Evolutionary conservation across 306 rosid species (phyloP), one percentile per base, ranked within the genome.

Genomic region (Castanopsis chinensis): DNA sequence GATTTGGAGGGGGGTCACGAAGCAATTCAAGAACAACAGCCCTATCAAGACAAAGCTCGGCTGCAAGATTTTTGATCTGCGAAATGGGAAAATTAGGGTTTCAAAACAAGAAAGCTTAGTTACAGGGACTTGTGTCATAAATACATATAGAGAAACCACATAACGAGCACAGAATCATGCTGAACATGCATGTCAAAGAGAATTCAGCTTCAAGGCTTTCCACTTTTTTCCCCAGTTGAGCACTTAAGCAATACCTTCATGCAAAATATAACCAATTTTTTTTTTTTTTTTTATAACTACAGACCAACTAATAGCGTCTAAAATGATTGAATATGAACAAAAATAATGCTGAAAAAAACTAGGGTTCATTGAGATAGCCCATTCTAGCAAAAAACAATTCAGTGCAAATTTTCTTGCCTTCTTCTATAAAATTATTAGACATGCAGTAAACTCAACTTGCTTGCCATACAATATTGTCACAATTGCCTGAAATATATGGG

Each of bases 21-120:
- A 95, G 99, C 88, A 95, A 82, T 60, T 85, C 85, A 41, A 95
- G 94, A 81, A 95, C 99, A 77, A 90, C 56, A 32, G 86, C 86
- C 85, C 99, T 90, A 75, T 95, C 98, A 43, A 92, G 97, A 88
- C 97, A 95, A 74, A 95, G 92, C 83, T 93, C 97, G 0, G 97
- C 96, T 32, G 99, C 97, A 72, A 93, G 98, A 79, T 52, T 85
- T 80, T 91, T 95, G 57, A 95, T 90, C 99, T 95, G 94, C 83
- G 74, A 54, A 59, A 68, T 68, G 67, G 76, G 51, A 35, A 68
- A 77, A 67, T 45, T 69, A 64, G 74, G 67, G 73, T 78, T 75
- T 37, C 45, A 69, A 76, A 41, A 58, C 68, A 70, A 21, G n/a
- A 76, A 76, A 73, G 68, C 14, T 75, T 71, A 49, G 54, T 55